These are phyloP conservation scores for Lachancea waltii DNA, from an alignment of 805 yeast genomes.

Conservation along the genomic window DNA sequence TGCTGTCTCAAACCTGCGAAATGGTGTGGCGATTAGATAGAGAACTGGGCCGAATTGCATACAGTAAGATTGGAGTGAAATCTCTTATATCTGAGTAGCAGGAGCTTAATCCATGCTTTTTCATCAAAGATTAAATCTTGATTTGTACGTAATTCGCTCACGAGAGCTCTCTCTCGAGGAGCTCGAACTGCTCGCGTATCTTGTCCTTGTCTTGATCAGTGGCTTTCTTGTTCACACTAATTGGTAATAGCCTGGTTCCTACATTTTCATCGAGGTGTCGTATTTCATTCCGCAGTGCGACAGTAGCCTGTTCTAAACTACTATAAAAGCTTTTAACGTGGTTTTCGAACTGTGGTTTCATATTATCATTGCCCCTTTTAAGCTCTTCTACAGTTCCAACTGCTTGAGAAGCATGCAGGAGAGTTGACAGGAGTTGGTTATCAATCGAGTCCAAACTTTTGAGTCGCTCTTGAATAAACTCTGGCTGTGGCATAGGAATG, in stretches of 20 bases:
- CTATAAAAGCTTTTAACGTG: slow-evolving; percentile 25
- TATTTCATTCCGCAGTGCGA: slow-evolving; percentile 23
- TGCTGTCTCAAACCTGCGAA: too few relatives aligned
- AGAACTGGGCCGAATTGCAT: too few relatives aligned
- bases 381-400: slow-evolving; percentile 28
- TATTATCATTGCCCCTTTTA: slow-evolving; percentile 26
- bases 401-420: slow-evolving; percentile 28
- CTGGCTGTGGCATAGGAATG: slow-evolving; percentile 24
- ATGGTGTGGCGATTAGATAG: too few relatives aligned
- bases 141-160: background rate
- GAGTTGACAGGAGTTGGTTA: slow-evolving; percentile 19
- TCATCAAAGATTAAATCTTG: too few relatives aligned
- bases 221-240: slow-evolving; percentile 29
- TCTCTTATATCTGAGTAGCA: too few relatives aligned
- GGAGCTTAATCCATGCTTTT: too few relatives aligned
- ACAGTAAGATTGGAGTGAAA: too few relatives aligned
- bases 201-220: slow-evolving; percentile 31
- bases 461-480: slow-evolving; percentile 27
- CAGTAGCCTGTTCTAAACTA: slow-evolving; percentile 20
- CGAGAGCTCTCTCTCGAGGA: slow-evolving; percentile 12
- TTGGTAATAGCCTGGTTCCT: slow-evolving; percentile 29
- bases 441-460: slow-evolving; percentile 26
- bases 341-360: slow-evolving; percentile 27
- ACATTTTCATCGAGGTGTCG: slow-evolving; percentile 26
- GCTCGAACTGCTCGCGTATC: slow-evolving; percentile 22